Evolutionary conservation across 164 flowering plant species (phyloP).

Genomic region (Paratinospora sagittata): DNA sequence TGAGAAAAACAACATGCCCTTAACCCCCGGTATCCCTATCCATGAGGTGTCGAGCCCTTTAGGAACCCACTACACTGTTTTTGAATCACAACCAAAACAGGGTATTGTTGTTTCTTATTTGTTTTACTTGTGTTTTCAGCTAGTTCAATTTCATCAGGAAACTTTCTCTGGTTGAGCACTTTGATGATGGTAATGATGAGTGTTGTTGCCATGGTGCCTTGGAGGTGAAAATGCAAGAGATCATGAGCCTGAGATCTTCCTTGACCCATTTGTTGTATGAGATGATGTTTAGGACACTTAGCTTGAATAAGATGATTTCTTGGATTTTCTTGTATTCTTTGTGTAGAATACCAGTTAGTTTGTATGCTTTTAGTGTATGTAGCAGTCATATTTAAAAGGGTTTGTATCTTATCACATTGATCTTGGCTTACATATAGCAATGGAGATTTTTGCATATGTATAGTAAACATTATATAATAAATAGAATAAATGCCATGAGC

Average conservation of each 20-base stretch:
- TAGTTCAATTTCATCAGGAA: constrained; percentile 27
- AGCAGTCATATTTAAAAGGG: not conserved
- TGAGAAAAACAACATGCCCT: too few species aligned
- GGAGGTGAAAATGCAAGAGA: not conserved
- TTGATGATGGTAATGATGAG: constrained; percentile 13
- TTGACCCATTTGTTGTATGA: not conserved
- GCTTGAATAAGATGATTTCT: not conserved
- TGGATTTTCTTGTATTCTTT: not conserved
- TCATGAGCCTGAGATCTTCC: not conserved
- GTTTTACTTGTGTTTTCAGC: constrained; percentile 22
- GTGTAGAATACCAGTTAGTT: not conserved
- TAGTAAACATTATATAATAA: not conserved
- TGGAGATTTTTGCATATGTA: not conserved
- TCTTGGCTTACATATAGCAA: not conserved
- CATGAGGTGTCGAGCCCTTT: too few species aligned
- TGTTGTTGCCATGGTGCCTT: constrained; percentile 19
- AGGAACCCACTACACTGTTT: too few species aligned
- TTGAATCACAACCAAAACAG: too few species aligned
- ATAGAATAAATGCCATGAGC: constrained; percentile 2
- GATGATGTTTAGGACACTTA: not conserved
- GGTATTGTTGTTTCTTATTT: too few species aligned
- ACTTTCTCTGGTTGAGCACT: constrained; percentile 22
- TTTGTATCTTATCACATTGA: not conserved
- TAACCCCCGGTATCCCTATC: too few species aligned
- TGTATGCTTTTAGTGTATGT: not conserved